These are phyloP conservation scores for Fomitopsis serialis DNA, from an alignment of 768 basidiomycete species.

Conservation along the genomic window DNA sequence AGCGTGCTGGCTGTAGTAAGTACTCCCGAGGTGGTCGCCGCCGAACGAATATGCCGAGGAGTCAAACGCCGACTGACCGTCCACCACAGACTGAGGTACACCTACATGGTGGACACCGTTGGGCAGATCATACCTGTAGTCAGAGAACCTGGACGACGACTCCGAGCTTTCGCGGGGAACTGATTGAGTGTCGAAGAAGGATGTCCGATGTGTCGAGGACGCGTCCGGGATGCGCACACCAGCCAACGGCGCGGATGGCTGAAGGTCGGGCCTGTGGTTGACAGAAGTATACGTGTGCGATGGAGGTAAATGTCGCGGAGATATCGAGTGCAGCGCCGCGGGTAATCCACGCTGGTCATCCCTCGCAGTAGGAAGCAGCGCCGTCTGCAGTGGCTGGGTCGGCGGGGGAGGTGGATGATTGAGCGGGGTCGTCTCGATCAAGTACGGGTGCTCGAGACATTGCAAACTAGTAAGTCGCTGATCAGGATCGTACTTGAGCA, in stretches of 20 bases:
- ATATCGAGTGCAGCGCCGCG: conserved; percentile 29
- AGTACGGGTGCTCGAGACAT: conserved; percentile 86
- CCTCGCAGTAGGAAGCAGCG: background rate
- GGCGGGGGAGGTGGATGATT: conserved; percentile 63
- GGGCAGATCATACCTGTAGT: conserved; percentile 27
- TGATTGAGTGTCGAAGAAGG: conserved; percentile 38
- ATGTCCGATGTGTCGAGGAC: conserved; percentile 46
- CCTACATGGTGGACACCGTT: conserved; percentile 29
- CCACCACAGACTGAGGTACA: background rate
- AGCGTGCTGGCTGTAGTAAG: background rate
- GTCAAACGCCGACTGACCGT: conserved; percentile 4
- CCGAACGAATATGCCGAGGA: conserved; percentile 15
- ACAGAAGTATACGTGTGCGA: conserved; percentile 44
- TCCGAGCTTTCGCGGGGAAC: conserved; percentile 6
- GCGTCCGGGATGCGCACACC: conserved; percentile 40
- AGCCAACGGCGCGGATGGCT: conserved; percentile 32
- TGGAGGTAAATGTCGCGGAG: conserved; percentile 40
- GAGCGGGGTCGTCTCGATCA: conserved; percentile 69
- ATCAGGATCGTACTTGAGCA: conserved; percentile 89
- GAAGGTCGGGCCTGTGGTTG: conserved; percentile 30
- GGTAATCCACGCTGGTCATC: conserved; percentile 18
- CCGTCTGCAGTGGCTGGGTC: background rate
- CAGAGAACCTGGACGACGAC: conserved; percentile 24
- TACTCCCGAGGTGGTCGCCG: conserved; percentile 11
- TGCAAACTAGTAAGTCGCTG: conserved; percentile 80